These are phyloP conservation scores for Heliosperma pusillum DNA, from an alignment of 148 eudicot genomes.

Conservation along the genomic window DNA sequence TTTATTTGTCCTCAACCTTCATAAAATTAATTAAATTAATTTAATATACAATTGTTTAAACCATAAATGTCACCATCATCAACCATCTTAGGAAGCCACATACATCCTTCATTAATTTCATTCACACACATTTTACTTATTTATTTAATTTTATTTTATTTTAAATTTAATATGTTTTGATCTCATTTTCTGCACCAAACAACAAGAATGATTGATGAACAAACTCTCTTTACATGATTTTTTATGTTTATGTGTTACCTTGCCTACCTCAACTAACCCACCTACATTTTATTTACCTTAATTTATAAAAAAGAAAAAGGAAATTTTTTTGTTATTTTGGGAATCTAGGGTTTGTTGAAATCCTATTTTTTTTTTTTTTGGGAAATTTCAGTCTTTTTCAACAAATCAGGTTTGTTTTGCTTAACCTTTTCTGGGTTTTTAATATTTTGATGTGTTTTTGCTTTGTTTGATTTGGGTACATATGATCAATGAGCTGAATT, in stretches of 20 bases:
- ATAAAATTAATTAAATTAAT: background rate
- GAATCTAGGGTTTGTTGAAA: slow-evolving; percentile 23
- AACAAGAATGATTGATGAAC: slow-evolving; percentile 28
- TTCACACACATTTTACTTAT: background rate
- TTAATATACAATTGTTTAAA: too few relatives aligned
- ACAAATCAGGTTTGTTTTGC: slow-evolving; percentile 24
- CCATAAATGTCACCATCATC: slow-evolving; percentile 11
- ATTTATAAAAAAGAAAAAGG: background rate
- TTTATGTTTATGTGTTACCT: background rate
- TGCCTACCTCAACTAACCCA: slow-evolving; percentile 28
- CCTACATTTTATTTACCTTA: background rate
- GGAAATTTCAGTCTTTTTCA: slow-evolving; percentile 3
- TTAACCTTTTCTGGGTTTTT: slow-evolving; percentile 17
- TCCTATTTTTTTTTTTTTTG: background rate
- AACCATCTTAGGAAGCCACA: slow-evolving; percentile 23
- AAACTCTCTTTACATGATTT: slow-evolving; percentile 20
- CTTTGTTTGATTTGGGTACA: background rate
- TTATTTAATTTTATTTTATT: slow-evolving; percentile 6
- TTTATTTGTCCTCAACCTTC: background rate
- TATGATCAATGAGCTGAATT: background rate
- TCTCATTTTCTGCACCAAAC: slow-evolving; percentile 29
- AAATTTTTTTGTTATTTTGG: background rate
- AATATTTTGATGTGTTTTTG: too few relatives aligned
- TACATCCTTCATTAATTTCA: background rate
- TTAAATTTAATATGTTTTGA: slow-evolving; percentile 9